Conservation (phyloP, 306 rosid genomes). For the Corylus heterophylla region DNA sequence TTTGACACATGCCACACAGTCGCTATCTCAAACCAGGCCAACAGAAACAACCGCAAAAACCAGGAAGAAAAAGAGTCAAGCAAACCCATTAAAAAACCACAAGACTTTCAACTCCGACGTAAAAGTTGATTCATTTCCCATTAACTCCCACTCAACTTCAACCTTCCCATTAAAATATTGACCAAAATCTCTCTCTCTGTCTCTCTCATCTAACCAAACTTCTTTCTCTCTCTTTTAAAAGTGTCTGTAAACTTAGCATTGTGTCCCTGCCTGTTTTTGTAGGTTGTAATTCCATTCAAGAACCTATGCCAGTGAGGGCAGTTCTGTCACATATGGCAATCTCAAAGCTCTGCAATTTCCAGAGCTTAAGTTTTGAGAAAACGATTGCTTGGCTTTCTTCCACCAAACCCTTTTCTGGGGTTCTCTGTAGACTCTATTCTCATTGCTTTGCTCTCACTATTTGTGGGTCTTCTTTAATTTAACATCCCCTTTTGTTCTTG, state of each 20-base stretch:
- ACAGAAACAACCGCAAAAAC: slow-evolving; percentile 20
- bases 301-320: slow-evolving; percentile 38
- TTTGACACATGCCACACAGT: slow-evolving; percentile 35
- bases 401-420: slow-evolving; percentile 56
- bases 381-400: slow-evolving; percentile 27
- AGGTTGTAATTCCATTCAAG: slow-evolving; percentile 31
- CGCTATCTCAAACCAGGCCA: slow-evolving; percentile 39
- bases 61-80: slow-evolving; percentile 37
- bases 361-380: slow-evolving; percentile 36
- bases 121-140: slow-evolving; percentile 49
- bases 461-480: slow-evolving; percentile 46
- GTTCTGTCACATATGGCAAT: slow-evolving; percentile 46
- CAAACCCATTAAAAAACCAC: slow-evolving; percentile 42
- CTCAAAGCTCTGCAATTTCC: slow-evolving; percentile 35
- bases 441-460: slow-evolving; percentile 53
- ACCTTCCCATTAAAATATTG: slow-evolving; percentile 36
- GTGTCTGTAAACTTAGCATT: slow-evolving; percentile 40
- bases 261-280: slow-evolving; percentile 16
- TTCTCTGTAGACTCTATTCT: slow-evolving; percentile 39
- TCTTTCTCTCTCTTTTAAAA: slow-evolving; percentile 47
- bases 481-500: slow-evolving; percentile 49
- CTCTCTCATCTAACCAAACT: slow-evolving; percentile 38
- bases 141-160: slow-evolving; percentile 40
- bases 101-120: slow-evolving; percentile 28
- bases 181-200: slow-evolving; percentile 14